Conservation (phyloP, 164 flowering plant species). For the Nymphaea colorata region DNA sequence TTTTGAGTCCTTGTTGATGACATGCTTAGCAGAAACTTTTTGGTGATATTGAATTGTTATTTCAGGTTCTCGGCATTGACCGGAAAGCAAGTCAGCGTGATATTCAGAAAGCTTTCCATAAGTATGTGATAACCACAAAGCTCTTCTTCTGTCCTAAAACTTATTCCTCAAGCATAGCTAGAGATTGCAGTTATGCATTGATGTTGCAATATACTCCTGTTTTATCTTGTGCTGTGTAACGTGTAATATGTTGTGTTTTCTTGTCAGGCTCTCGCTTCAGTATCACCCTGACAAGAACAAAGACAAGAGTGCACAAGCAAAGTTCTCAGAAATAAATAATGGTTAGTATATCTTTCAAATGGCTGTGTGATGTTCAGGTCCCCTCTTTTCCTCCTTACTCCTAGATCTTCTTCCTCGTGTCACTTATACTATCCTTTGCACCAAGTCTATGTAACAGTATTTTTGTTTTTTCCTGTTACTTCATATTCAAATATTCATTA, state of each 20-base stretch:
- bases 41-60: not conserved
- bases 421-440: too few species aligned
- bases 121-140: slow-evolving; percentile 29
- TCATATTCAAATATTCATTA: too few species aligned
- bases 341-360: slow-evolving; percentile 24
- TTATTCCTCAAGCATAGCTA: not conserved
- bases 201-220: not conserved
- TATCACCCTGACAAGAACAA: slow-evolving; percentile 98
- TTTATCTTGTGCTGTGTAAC: too few species aligned
- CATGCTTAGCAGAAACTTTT: too few species aligned
- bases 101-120: slow-evolving; percentile 94
- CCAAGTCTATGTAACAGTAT: too few species aligned
- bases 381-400: too few species aligned
- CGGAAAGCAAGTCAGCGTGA: slow-evolving; percentile 68
- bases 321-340: slow-evolving; percentile 81
- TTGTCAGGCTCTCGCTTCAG: slow-evolving; percentile 67
- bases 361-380: not conserved
- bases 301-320: slow-evolving; percentile 78
- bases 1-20: not conserved
- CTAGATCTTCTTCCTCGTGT: too few species aligned
- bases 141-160: not conserved
- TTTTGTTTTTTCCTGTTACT: too few species aligned
- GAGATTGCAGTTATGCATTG: not conserved
- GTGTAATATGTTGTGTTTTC: not conserved
- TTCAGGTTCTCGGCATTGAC: slow-evolving; percentile 86